Conservation (phyloP, 2,329 filamentous ascomycete species). For the Aspergillus piperis region DNA sequence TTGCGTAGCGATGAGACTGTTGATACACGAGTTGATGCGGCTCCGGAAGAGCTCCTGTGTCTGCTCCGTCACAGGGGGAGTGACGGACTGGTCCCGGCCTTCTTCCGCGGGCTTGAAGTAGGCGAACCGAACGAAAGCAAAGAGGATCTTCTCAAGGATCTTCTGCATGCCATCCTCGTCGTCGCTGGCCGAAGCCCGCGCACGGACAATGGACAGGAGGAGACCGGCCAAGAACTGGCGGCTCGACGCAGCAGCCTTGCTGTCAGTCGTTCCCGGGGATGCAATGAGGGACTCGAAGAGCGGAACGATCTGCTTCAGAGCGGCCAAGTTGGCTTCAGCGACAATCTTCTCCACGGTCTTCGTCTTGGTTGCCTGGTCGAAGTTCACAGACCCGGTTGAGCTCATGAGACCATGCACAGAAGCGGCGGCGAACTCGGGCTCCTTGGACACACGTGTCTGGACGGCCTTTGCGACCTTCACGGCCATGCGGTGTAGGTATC, state of each 20-base stretch:
- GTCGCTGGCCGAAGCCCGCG: slow-evolving; percentile 35
- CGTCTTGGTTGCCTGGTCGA: slow-evolving; percentile 82
- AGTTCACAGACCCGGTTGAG: slow-evolving; percentile 70
- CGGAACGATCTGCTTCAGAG: slow-evolving; percentile 57
- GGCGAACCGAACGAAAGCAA: slow-evolving; percentile 50
- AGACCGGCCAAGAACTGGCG: slow-evolving; percentile 55
- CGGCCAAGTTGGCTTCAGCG: slow-evolving; percentile 56
- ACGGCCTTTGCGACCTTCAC: slow-evolving; percentile 73
- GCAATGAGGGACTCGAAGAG: slow-evolving; percentile 51
- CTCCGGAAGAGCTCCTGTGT: slow-evolving; percentile 56
- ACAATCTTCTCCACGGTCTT: slow-evolving; percentile 80
- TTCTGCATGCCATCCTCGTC: slow-evolving; percentile 40
- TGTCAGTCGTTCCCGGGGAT: slow-evolving; percentile 48
- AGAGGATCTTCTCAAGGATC: slow-evolving; percentile 48
- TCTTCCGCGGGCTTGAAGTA: slow-evolving; percentile 49
- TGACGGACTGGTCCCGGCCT: slow-evolving; percentile 29
- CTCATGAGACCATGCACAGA: slow-evolving; percentile 70
- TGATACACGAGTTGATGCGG: slow-evolving; percentile 57
- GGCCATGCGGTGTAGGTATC: slow-evolving; percentile 78
- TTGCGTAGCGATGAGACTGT: slow-evolving; percentile 49
- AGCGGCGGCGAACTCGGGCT: slow-evolving; percentile 60
- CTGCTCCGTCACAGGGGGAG: slow-evolving; percentile 49
- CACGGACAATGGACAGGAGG: slow-evolving; percentile 53
- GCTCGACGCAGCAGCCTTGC: slow-evolving; percentile 47
- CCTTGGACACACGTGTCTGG: slow-evolving; percentile 62